These are phyloP conservation scores for Tolypocladium paradoxum DNA, from an alignment of 2,329 filamentous ascomycete species.

Conservation along the genomic window DNA sequence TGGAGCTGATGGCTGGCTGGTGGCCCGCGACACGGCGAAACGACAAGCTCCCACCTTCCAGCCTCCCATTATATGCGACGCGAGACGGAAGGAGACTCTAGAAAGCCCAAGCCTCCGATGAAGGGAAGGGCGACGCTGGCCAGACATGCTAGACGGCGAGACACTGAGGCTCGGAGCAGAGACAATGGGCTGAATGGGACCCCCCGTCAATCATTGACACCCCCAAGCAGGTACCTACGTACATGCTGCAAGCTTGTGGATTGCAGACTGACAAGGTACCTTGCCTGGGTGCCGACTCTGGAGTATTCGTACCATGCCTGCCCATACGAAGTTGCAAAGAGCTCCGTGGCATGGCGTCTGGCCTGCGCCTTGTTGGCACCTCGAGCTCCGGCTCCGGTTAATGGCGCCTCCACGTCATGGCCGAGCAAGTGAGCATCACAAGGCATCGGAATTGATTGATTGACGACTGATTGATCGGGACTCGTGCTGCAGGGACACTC, in stretches of 20 bases:
- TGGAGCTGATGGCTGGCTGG: constrained; percentile 1
- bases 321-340: background rate
- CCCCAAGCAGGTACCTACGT: background rate
- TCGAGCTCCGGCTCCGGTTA: background rate
- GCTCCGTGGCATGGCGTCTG: background rate
- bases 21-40: background rate
- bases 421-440: background rate
- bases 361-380: background rate
- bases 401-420: background rate
- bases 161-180: background rate
- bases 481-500: background rate
- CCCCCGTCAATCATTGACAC: background rate
- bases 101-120: background rate
- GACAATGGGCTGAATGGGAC: background rate
- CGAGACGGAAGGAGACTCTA: background rate
- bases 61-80: background rate
- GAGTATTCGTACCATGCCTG: background rate
- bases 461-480: background rate
- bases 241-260: background rate
- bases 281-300: background rate
- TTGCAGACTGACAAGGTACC: background rate
- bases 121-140: background rate
- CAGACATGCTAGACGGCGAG: background rate
- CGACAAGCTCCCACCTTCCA: background rate
- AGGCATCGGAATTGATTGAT: background rate